A percentile compares a stretch with the other conserved stretches of the same genome.
Conservation (phyloP, 2,329 filamentous ascomycete species). For the Rutstroemia sydowiana region DNA sequence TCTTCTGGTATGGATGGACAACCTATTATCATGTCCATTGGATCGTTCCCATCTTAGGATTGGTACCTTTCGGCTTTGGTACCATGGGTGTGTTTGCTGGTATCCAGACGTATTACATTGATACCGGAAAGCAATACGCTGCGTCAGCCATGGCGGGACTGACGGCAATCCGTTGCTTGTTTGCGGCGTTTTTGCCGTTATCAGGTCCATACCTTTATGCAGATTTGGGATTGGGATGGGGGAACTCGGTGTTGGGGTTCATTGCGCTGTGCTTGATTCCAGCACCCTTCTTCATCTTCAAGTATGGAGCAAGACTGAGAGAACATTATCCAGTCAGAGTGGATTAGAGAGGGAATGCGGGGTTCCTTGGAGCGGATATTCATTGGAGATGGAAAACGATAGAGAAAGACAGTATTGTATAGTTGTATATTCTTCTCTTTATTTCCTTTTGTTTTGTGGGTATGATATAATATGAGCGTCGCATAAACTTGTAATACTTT, state of each 20-base stretch:
- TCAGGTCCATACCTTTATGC: slow-evolving; percentile 35
- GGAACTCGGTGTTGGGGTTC: slow-evolving; percentile 9
- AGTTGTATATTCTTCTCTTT: no score
- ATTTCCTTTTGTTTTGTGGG: no score
- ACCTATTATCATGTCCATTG: slow-evolving; percentile 33
- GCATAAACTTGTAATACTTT: no score
- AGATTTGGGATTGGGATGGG: slow-evolving; percentile 7
- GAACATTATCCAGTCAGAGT: neutral
- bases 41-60: slow-evolving; percentile 37
- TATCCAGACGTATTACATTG: slow-evolving; percentile 39
- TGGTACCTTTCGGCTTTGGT: slow-evolving; percentile 35
- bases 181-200: slow-evolving; percentile 42
- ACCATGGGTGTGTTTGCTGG: slow-evolving; percentile 36
- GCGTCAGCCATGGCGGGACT: slow-evolving; percentile 34
- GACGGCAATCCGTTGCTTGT: slow-evolving; percentile 36
- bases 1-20: slow-evolving; percentile 44
- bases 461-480: no score
- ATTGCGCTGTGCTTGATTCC: neutral
- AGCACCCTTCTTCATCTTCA: neutral
- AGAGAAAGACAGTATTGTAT: neutral
- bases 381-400: neutral
- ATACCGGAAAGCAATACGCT: slow-evolving; percentile 33
- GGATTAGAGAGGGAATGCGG: neutral
- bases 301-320: neutral
- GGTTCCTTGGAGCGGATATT: neutral